phyloP scores from a whole-genome alignment of 78 protist genomes.

The Monosiga brevicollis region DNA sequence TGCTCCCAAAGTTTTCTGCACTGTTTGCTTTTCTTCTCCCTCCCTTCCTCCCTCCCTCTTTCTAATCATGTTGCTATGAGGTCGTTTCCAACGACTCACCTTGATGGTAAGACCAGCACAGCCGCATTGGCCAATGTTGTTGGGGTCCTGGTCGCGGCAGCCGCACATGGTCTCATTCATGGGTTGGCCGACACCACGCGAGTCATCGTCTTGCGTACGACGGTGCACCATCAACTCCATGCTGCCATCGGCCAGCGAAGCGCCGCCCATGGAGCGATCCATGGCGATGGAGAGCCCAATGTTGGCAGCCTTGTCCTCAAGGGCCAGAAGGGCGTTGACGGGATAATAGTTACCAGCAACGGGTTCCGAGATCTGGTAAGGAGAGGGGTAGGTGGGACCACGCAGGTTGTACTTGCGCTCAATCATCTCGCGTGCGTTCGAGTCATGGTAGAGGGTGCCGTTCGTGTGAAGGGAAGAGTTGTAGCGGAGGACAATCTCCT shows the following conservation, averaged over 20 bases:
- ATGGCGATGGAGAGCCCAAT: constrained; percentile 35
- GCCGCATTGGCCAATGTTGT: neutral
- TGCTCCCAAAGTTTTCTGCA: no score
- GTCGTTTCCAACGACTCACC: no score
- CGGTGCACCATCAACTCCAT: constrained; percentile 82
- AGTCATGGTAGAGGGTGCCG: constrained; percentile 56
- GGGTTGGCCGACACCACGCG: constrained; percentile 80
- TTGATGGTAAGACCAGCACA: neutral
- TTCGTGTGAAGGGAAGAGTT: constrained; percentile 25
- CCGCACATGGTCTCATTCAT: constrained; percentile 58
- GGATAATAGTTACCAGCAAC: constrained; percentile 77
- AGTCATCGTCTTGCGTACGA: constrained; percentile 55
- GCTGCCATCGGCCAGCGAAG: constrained; percentile 37
- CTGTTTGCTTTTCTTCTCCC: no score
- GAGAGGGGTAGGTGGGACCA: neutral
- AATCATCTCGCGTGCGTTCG: constrained; percentile 76
- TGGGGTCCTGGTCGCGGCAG: neutral
- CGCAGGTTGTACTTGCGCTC: constrained; percentile 43
- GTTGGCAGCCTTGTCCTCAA: constrained; percentile 23
- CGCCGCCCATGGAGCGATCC: constrained; percentile 44
- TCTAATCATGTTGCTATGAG: no score
- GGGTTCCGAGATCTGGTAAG: constrained; percentile 44
- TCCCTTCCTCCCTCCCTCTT: no score
- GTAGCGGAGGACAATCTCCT: constrained; percentile 53
- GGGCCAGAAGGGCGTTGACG: constrained; percentile 39